phyloP scores from a whole-genome alignment of 78 protist species.

The Dictyostelium firmibasis region DNA sequence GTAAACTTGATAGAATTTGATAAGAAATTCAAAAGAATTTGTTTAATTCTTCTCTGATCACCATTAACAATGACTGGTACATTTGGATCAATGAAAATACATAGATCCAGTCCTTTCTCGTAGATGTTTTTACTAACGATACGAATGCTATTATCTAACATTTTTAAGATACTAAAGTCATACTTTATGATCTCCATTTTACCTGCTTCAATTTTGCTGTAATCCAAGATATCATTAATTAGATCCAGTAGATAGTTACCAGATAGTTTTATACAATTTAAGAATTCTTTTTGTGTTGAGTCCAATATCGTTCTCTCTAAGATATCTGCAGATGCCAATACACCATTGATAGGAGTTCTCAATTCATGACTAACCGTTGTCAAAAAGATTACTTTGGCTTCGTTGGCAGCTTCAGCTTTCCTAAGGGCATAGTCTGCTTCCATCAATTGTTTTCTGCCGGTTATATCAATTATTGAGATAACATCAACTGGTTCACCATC shows the following conservation, averaged over 20 bases:
- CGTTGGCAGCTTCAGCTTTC: constrained; percentile 73
- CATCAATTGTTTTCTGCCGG: constrained; percentile 62
- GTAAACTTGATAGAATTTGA: constrained; percentile 74
- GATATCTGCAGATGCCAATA: constrained; percentile 30
- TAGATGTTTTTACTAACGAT: constrained; percentile 25
- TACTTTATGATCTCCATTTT: constrained; percentile 37
- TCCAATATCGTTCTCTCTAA: constrained; percentile 28
- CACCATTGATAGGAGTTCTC: constrained; percentile 66
- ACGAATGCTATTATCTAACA: constrained; percentile 36
- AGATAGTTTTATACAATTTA: constrained; percentile 22
- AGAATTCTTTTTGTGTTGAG: constrained; percentile 31
- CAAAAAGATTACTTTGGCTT: constrained; percentile 58
- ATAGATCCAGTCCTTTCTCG: constrained; percentile 21
- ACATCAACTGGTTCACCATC: constrained; percentile 68
- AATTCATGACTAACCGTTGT: constrained; percentile 71
- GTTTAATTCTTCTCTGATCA: constrained; percentile 42
- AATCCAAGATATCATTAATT: constrained; percentile 57
- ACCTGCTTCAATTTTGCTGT: constrained; percentile 74
- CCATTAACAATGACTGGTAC: constrained; percentile 36
- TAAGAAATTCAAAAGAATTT: constrained; percentile 37
- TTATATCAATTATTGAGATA: constrained; percentile 55
- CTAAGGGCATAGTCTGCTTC: constrained; percentile 63
- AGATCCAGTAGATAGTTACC: constrained; percentile 3
- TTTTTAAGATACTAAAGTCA: constrained; percentile 59
- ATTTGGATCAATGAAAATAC: constrained; percentile 36